Evolutionary conservation across 305 asterid species (phyloP), one percentile per base, ranked within the genome.

Genomic region (Withania somnifera): DNA sequence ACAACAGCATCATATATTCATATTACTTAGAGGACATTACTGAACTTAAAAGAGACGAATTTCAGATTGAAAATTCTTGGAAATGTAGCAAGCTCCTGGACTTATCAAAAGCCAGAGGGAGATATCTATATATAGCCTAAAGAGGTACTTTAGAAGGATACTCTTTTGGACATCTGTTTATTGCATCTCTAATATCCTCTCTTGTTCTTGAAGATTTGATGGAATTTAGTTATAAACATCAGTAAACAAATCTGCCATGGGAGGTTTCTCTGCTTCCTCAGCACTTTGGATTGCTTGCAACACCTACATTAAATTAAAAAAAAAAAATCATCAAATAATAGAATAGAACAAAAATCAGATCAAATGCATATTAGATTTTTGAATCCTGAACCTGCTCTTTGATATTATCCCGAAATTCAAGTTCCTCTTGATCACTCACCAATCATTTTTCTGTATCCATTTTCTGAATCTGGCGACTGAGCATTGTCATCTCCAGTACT

Each of bases 351-450:
- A 38, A 58, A 68, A 67, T 10, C 52, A 32, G 8, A 66, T 22
- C 8, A 52, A 52, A 4, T 24, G 24, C 28, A 36, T 36, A 9
- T 38, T 19, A 38, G 77, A 19, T n/a, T 68, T 68, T 38, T 68
- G 53, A 2, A 17, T 10, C 4, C 91, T 94, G 13, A 6, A 93
- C 97, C 97, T 94, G 91, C 22, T 88, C 90, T 85, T 95, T 88
- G 67, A 85, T 50, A 89, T 84, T 85, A 34, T 13, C 83, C 17
- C 91, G 90, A 77, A 86, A 92, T 83, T 89, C 84, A n/a, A 84
- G 82, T 85, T 93, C 98, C 7, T 89, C 86, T 19, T 89, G 91
- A 1, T 92, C 93, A 2, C 85, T 90, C 98, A 96, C 99, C 99
- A 96, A n/a, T 91, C 91, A 14, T 89, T 89, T 66, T 86, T 86